A percentile compares a stretch with the other conserved stretches of the same genome.
Conservation (phyloP, 441 rosid species). For the Pelargonium fulgidum region DNA sequence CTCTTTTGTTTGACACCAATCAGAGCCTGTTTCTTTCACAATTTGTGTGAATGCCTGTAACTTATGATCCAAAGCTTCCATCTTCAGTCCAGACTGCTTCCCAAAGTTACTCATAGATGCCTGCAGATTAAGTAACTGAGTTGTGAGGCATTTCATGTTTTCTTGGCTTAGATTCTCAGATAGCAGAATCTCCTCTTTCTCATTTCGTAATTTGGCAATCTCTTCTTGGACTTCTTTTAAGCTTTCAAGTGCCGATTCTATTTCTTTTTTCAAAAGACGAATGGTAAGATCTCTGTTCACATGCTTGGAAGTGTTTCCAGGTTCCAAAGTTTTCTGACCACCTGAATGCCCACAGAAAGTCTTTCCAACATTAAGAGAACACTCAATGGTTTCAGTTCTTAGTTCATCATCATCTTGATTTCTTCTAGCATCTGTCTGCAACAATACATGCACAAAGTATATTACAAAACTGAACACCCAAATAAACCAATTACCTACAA, state of each 20-base stretch:
- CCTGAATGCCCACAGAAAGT: constrained; percentile 21
- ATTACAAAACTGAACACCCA: constrained; percentile 26
- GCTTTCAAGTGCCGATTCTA: constrained; percentile 73
- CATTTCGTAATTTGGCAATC: constrained; percentile 51
- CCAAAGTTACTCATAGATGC: constrained; percentile 43
- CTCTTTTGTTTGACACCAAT: constrained; percentile 53
- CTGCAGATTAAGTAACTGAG: constrained; percentile 47
- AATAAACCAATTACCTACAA: constrained; percentile 19
- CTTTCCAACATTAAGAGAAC: constrained; percentile 34
- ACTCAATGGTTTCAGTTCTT: constrained; percentile 26
- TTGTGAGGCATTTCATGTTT: constrained; percentile 42
- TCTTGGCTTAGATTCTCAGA: constrained; percentile 52
- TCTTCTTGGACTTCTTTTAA: constrained; percentile 68
- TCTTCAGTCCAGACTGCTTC: constrained; percentile 42
- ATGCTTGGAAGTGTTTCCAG: constrained; percentile 27
- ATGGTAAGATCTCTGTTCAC: constrained; percentile 50
- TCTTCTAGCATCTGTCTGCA: constrained; percentile 45
- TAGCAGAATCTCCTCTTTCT: constrained; percentile 55
- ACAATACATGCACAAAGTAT: constrained; percentile 25
- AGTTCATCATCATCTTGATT: constrained; percentile 18
- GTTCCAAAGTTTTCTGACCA: constrained; percentile 26
- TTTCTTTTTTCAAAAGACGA: constrained; percentile 66
- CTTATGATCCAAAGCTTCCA: constrained; percentile 42
- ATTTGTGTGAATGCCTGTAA: constrained; percentile 38
- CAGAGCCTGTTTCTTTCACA: constrained; percentile 36